A percentile compares a stretch with the other conserved stretches of the same genome.
Evolutionary conservation across 2,329 filamentous ascomycete genomes (phyloP).

Genomic region (Saccharata proteae): DNA sequence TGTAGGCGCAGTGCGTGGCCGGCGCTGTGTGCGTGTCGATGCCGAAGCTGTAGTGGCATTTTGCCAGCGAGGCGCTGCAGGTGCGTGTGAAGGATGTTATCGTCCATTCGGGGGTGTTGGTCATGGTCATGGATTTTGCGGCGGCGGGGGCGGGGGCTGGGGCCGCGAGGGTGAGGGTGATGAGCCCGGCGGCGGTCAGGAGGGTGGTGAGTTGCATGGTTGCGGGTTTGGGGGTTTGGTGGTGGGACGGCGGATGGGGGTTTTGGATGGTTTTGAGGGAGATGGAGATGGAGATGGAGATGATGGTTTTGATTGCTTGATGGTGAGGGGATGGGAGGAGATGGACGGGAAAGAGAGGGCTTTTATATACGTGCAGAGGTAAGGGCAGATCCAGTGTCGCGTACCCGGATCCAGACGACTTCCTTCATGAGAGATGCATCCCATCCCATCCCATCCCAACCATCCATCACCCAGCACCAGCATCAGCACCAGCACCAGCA

Average conservation of each 20-base stretch:
- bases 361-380: no score
- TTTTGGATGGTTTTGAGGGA: not conserved
- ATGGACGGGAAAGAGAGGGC: no score
- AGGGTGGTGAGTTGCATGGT: slow-evolving; percentile 6
- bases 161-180: slow-evolving; percentile 1
- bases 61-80: slow-evolving; percentile 2
- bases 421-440: no score
- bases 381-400: no score
- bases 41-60: slow-evolving; percentile 6
- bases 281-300: slow-evolving; percentile 1
- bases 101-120: slow-evolving; percentile 4
- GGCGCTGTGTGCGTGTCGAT: slow-evolving; percentile 3
- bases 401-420: no score
- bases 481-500: no score
- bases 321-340: not conserved
- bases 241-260: no score
- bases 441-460: no score
- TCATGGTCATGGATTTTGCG: slow-evolving; percentile 5
- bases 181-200: slow-evolving; percentile 1
- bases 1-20: slow-evolving; percentile 1
- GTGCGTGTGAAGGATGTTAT: slow-evolving; percentile 4
- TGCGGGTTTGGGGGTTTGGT: no score
- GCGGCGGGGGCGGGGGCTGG: not conserved
- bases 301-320: slow-evolving; percentile 3
- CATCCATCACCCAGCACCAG: no score